A percentile compares a stretch with the other conserved stretches of the same genome.
These are phyloP conservation scores for Aspergillus biplanus DNA, from an alignment of 495 filamentous ascomycete species.

Conservation along the genomic window DNA sequence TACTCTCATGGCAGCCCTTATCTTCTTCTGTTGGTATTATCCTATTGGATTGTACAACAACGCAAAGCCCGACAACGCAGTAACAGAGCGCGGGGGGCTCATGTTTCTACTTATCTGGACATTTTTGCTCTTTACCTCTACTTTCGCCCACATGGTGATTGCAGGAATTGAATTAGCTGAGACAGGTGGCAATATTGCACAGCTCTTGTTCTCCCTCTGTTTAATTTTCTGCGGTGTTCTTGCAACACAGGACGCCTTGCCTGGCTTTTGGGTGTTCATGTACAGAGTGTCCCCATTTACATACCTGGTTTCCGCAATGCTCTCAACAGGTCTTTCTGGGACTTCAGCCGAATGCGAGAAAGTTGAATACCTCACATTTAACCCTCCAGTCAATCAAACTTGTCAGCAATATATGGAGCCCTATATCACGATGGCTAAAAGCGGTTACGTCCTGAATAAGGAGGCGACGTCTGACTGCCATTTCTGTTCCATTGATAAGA, in stretches of 20 bases:
- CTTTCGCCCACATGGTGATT: constrained; percentile 61
- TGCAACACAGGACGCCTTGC: constrained; percentile 4
- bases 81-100: constrained; percentile 29
- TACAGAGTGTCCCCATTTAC: constrained; percentile 13
- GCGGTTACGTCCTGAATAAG: constrained; percentile 40
- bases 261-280: constrained; percentile 18
- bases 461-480: constrained; percentile 33
- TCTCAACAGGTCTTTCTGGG: constrained; percentile 58
- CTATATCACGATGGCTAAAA: constrained; percentile 16
- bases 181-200: constrained; percentile 55
- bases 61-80: constrained; percentile 37
- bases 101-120: constrained; percentile 49
- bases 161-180: constrained; percentile 58
- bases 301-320: constrained; percentile 55
- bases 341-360: constrained; percentile 55
- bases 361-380: constrained; percentile 58
- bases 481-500: constrained; percentile 40
- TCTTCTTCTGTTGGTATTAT: constrained; percentile 65
- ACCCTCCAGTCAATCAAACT: constrained; percentile 24
- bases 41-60: constrained; percentile 58
- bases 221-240: constrained; percentile 51
- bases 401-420: constrained; percentile 37
- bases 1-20: constrained; percentile 57
- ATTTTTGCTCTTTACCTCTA: constrained; percentile 50
- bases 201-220: constrained; percentile 59